Evolutionary conservation across 2,329 filamentous ascomycete species (phyloP).

Genomic region (Neophaeococcomyces mojaviensis): DNA sequence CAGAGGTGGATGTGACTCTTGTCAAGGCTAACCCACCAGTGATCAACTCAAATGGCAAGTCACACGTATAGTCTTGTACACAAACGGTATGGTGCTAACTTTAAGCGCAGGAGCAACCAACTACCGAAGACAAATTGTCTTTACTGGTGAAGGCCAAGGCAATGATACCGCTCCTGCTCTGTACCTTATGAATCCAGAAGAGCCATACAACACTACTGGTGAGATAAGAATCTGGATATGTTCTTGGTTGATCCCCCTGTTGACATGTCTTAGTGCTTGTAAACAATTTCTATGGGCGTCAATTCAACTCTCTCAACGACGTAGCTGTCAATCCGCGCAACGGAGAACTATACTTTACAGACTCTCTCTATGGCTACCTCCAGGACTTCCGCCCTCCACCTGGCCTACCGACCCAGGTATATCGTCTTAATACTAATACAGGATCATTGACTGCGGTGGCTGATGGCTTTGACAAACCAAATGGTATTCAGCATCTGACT

Average conservation of each 20-base stretch:
- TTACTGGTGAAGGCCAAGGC: conserved; percentile 46
- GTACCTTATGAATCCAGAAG: conserved; percentile 37
- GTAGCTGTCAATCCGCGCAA: conserved; percentile 30
- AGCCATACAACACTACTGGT: conserved; percentile 47
- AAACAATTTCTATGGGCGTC: conserved; percentile 10
- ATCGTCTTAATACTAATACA: conserved; percentile 29
- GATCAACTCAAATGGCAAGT: conserved; percentile 38
- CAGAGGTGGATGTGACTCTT: conserved; percentile 35
- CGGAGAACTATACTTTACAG: conserved; percentile 34
- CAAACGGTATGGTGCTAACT: background rate
- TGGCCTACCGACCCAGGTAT: conserved; percentile 30
- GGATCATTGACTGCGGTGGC: conserved; percentile 30
- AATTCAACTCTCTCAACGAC: conserved; percentile 35
- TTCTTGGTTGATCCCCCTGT: too few species aligned
- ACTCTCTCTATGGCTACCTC: conserved; percentile 31
- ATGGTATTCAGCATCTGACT: too few species aligned
- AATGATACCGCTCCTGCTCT: conserved; percentile 34
- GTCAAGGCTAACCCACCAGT: conserved; percentile 39
- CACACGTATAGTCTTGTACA: background rate
- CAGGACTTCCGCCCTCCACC: conserved; percentile 30
- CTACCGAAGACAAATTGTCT: conserved; percentile 44
- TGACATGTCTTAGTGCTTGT: too few species aligned
- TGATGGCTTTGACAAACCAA: conserved; percentile 33
- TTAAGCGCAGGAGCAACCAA: conserved; percentile 40
- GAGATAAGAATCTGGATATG: conserved; percentile 13